Evolutionary conservation across 352 stramenopile species (phyloP).

Genomic region (Pythium chondricola): DNA sequence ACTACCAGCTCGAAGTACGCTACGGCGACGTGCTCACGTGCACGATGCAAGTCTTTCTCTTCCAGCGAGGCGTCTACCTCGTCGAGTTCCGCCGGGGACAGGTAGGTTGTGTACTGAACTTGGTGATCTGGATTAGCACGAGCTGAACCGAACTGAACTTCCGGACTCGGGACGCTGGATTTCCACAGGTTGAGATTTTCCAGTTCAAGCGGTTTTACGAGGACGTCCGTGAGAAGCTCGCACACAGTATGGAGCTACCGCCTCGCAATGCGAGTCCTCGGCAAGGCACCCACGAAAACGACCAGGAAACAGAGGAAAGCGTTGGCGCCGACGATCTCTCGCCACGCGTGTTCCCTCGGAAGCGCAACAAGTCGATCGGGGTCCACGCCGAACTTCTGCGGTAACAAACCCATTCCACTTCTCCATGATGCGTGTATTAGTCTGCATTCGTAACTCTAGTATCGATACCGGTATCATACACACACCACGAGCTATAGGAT

Average conservation of each 20-base stretch:
- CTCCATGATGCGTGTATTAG: slow-evolving; percentile 2
- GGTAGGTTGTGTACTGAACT: slow-evolving; percentile 23
- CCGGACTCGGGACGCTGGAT: too few species aligned
- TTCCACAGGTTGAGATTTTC: slow-evolving; percentile 75
- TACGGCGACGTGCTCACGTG: slow-evolving; percentile 59
- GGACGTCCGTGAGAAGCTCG: slow-evolving; percentile 59
- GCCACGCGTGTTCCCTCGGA: slow-evolving; percentile 21
- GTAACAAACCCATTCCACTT: too few species aligned
- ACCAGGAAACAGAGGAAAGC: not conserved
- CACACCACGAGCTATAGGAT: too few species aligned
- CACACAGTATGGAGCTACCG: slow-evolving; percentile 33
- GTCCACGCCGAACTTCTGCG: slow-evolving; percentile 15
- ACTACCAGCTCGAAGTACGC: slow-evolving; percentile 66
- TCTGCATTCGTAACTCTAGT: too few species aligned
- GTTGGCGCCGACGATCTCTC: not conserved
- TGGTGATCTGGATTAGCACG: not conserved
- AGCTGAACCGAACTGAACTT: not conserved
- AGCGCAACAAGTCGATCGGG: slow-evolving; percentile 66
- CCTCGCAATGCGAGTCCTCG: not conserved
- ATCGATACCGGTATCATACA: too few species aligned
- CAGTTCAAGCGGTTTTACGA: slow-evolving; percentile 87
- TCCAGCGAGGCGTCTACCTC: slow-evolving; percentile 73
- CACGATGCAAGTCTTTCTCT: slow-evolving; percentile 77
- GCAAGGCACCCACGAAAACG: not conserved
- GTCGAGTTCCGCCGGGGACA: slow-evolving; percentile 76